These are phyloP conservation scores for Capronia americana DNA, from an alignment of 2,329 filamentous ascomycete species.

Conservation along the genomic window DNA sequence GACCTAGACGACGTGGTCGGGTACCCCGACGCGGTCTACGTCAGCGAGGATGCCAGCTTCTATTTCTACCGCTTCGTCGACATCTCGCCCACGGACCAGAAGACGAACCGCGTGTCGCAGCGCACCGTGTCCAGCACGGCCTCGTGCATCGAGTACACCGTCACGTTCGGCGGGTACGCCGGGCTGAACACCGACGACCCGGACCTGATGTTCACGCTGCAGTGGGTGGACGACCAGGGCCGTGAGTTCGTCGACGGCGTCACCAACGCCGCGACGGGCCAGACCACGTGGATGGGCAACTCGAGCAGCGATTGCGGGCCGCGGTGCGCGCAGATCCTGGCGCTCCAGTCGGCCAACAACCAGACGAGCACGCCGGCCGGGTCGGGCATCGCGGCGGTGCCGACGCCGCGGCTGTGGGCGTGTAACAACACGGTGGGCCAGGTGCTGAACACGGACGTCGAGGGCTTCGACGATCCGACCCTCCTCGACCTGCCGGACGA, in stretches of 20 bases:
- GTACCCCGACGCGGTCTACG: conserved; percentile 47
- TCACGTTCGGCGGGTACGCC: conserved; percentile 26
- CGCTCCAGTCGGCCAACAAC: conserved; percentile 29
- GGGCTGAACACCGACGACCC: conserved; percentile 17
- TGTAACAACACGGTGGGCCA: conserved; percentile 31
- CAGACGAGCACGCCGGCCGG: not conserved
- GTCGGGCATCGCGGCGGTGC: not conserved
- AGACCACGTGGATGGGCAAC: conserved; percentile 25
- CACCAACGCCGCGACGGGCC: conserved; percentile 14
- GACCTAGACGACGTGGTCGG: conserved; percentile 46
- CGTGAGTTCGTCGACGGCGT: not conserved
- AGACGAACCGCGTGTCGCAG: not conserved
- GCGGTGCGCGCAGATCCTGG: conserved; percentile 27
- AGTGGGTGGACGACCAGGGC: conserved; percentile 20
- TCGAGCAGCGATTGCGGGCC: conserved; percentile 24
- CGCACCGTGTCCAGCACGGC: conserved; percentile 25
- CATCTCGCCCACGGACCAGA: conserved; percentile 3
- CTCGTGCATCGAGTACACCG: conserved; percentile 22
- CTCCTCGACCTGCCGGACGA: conserved; percentile 23
- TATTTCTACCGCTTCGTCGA: conserved; percentile 25
- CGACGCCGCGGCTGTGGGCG: conserved; percentile 23
- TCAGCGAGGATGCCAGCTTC: conserved; percentile 46
- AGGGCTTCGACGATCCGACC: conserved; percentile 13
- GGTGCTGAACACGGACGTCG: conserved; percentile 14
- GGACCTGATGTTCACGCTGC: not conserved